Percentiles rank a stretch among this genome's conserved stretches.
These are phyloP conservation scores for Uromyces viciae-fabae DNA, from an alignment of 1,284 basidiomycete species.

Conservation along the genomic window DNA sequence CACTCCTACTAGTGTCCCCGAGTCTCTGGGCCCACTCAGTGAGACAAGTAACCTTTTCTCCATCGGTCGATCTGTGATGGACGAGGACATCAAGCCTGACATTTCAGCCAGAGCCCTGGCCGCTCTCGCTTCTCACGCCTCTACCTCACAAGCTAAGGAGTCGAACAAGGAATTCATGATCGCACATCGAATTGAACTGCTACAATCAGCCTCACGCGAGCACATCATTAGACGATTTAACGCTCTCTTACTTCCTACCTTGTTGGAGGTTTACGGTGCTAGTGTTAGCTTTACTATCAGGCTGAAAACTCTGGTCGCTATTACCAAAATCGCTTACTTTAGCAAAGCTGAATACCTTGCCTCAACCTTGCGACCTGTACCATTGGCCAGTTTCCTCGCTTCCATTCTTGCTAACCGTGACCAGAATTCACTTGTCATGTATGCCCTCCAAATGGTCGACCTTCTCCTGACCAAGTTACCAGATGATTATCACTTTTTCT, in stretches of 20 bases:
- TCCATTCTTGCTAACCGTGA: slow-evolving; percentile 86
- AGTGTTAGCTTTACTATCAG: slow-evolving; percentile 80
- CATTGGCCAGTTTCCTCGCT: slow-evolving; percentile 84
- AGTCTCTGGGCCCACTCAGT: slow-evolving; percentile 1
- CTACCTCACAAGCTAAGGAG: slow-evolving; percentile 7
- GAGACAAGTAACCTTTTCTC: slow-evolving; percentile 9
- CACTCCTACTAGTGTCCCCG: slow-evolving; percentile 28
- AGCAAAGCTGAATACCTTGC: slow-evolving; percentile 72
- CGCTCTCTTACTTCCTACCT: slow-evolving; percentile 79
- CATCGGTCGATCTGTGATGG: neutral
- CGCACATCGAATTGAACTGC: slow-evolving; percentile 58
- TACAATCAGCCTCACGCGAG: slow-evolving; percentile 63
- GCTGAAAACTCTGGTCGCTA: slow-evolving; percentile 75
- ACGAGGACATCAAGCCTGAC: slow-evolving; percentile 42
- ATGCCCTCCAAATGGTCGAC: slow-evolving; percentile 84
- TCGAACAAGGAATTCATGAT: slow-evolving; percentile 52
- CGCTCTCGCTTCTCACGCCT: neutral
- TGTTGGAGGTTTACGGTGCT: slow-evolving; percentile 91
- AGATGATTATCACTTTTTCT: slow-evolving; percentile 74
- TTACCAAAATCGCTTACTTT: slow-evolving; percentile 84
- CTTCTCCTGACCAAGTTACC: slow-evolving; percentile 76
- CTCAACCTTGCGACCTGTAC: slow-evolving; percentile 74
- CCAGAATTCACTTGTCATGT: slow-evolving; percentile 75
- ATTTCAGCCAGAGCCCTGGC: slow-evolving; percentile 24
- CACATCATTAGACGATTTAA: slow-evolving; percentile 70